Base-by-base conservation (phyloP, 202 grass and related monocot genomes). In the Hordeum pubiflorum region DNA sequence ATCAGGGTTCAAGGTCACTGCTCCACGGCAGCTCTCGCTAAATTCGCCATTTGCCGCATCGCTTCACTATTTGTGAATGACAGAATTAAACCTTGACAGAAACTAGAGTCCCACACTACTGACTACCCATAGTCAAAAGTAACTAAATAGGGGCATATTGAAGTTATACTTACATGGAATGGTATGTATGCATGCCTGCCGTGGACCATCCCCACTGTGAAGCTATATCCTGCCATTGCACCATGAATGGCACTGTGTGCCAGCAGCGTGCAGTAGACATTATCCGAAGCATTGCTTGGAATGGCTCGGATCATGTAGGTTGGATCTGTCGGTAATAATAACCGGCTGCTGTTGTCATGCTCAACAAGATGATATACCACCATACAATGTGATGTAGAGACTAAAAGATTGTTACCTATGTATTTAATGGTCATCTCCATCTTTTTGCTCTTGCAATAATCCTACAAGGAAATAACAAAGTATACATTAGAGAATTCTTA, bases 141-240 rank as follows among this genome's bases (percentile, higher is more conserved):
- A 71, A 24, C 10, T 55, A 2, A 12, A 57, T 20, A 63, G n/a
- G 32, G 55, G 14, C 63, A 72, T 22, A 64, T 15, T 13, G 12
- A 81, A 41, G 68, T 62, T 32, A 41, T 68, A 87, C 92, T 97
- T 72, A 99, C 96, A 85, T 95, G 75, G 81, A 91, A 99, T 77
- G 96, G 96, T 87, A 96, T 96, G 44, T 96, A 99, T 1, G 96
- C 78, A 59, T 99, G 96, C 43, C 96, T 88, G 72, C 96, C 96
- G 40, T 99, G 85, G 58, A 99, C 89, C 76, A 91, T 74, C 70
- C 96, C 96, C 2, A 93, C 87, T 1, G 96, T 99, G 86, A 96
- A 95, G 87, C 96, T 99, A 76, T 99, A 99, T 37, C 96, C 96
- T 39, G 96, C 96, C 96, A 99, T 99, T 58, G 96, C 96, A 75